These are phyloP conservation scores for Tolypocladium endophyticum DNA, from an alignment of 2,329 filamentous ascomycete genomes.

Conservation along the genomic window DNA sequence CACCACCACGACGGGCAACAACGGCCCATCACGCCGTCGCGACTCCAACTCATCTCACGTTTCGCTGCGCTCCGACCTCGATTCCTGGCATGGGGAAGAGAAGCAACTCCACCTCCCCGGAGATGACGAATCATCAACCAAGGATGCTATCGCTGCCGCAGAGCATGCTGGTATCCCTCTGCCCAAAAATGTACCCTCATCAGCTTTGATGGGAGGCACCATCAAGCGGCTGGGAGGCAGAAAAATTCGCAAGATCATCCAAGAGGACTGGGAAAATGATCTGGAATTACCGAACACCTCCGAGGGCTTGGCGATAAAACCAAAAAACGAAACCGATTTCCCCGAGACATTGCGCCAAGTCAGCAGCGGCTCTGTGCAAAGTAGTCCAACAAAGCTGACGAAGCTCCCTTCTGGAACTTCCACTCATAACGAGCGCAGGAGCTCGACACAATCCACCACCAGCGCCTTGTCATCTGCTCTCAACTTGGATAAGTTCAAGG, in stretches of 20 bases:
- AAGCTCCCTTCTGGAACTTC: constrained; percentile 12
- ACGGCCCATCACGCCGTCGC: constrained; percentile 38
- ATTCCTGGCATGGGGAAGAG: constrained; percentile 67
- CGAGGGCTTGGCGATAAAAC: constrained; percentile 54
- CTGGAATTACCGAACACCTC: constrained; percentile 54
- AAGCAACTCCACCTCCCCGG: constrained; percentile 77
- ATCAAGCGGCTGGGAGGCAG: constrained; percentile 80
- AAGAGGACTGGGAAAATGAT: constrained; percentile 76
- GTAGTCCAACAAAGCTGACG: constrained; percentile 38
- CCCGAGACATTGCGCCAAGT: constrained; percentile 61
- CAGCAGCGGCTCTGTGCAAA: constrained; percentile 41
- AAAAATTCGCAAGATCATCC: constrained; percentile 60
- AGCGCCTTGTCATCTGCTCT: constrained; percentile 33
- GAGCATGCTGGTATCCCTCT: constrained; percentile 86
- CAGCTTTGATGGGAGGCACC: constrained; percentile 81
- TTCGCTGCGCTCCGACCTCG: constrained; percentile 74
- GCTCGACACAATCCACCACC: constrained; percentile 19
- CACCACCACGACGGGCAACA: constrained; percentile 17
- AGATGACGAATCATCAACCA: constrained; percentile 73
- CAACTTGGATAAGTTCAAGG: constrained; percentile 54
- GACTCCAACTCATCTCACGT: constrained; percentile 74
- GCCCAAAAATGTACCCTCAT: constrained; percentile 75
- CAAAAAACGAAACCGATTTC: constrained; percentile 48
- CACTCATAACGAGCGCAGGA: constrained; percentile 16
- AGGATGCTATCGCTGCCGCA: constrained; percentile 79